A percentile compares a stretch with the other conserved stretches of the same genome.
Conservation (phyloP, 1,284 basidiomycete species). For the Xanthoconium separans region DNA sequence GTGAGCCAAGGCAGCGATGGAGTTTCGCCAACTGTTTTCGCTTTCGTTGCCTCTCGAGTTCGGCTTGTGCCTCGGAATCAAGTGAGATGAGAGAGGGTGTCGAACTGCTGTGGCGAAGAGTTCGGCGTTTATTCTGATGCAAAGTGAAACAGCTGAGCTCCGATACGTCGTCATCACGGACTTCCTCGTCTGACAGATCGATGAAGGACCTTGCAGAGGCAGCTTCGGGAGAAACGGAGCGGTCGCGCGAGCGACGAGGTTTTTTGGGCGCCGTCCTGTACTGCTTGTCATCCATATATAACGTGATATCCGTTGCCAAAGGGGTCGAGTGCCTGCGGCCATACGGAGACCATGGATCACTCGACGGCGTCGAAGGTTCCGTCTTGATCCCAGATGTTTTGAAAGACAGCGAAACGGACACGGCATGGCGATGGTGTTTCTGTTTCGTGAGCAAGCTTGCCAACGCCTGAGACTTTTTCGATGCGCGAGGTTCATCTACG, state of each 20-base stretch:
- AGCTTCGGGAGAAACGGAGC: constrained; percentile 9
- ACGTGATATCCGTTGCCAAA: constrained; percentile 36
- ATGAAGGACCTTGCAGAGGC: constrained; percentile 57
- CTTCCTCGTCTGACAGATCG: constrained; percentile 64
- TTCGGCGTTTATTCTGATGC: constrained; percentile 20
- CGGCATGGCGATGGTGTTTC: constrained; percentile 38
- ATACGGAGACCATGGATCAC: constrained; percentile 18
- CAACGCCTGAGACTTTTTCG: constrained; percentile 28
- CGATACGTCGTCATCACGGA: constrained; percentile 22
- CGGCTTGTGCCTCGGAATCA: constrained; percentile 50
- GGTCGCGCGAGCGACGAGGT: constrained; percentile 2
- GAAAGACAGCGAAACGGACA: constrained; percentile 40
- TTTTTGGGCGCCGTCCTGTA: constrained; percentile 1
- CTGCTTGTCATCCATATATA: constrained; percentile 23
- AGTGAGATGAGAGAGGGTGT: constrained; percentile 47
- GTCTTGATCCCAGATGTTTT: constrained; percentile 16
- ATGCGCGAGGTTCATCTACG: constrained; percentile 19
- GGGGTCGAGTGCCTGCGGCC: constrained; percentile 56
- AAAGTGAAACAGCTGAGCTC: constrained; percentile 9
- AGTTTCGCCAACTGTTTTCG: constrained; percentile 74
- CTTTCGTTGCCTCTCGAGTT: constrained; percentile 62
- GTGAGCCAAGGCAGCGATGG: constrained; percentile 77
- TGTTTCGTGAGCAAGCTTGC: constrained; percentile 27
- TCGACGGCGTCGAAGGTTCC: constrained; percentile 25
- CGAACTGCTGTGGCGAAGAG: constrained; percentile 32